Evolutionary conservation across 1,139 yeast genomes (phyloP), one percentile per base, ranked within the genome.

Genomic region (Pneumocystis wakefieldiae): DNA sequence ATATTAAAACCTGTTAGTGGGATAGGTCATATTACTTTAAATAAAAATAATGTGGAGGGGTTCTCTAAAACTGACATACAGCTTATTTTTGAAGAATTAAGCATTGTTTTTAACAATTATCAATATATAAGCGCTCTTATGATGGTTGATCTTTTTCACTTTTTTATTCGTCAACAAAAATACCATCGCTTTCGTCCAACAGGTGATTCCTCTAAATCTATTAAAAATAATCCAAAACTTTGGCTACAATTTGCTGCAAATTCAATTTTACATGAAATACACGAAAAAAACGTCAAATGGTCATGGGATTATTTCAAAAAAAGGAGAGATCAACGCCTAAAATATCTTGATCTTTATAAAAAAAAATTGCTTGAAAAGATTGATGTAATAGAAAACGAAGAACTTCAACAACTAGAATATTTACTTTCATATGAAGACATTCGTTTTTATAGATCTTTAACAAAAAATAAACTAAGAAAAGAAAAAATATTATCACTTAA

Each of bases 1-100:
- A 76, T 94, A 17, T 75, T 94, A 66, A 82, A 85, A 64, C 99
- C 99, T 0, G 96, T 94, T 0, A 83, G 90, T 6, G 98, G 98
- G 39, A 77, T 79, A 59, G 98, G 98, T 42, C 85, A 85, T 70
- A 75, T 94, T 58, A 85, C 92, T 0, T 76, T 92, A 39, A 87
- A 88, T 74, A 94, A 94, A 71, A 94, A 87, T 71, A 79, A 89
- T 24, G 32, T 48, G 24, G 55, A 24, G 6, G 55, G 55, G 4
- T 48, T 48, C 28, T 24, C 55, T 48, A 81, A 82, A 62, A 82
- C 92, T 0, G 87, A 88, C 66, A 42, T 59, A 28, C 53, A 57
- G 7, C 76, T 92, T 61, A 81, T 85, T 66, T 94, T 91, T 72
- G 91, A 91, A 65, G 96, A 92, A 71, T 85, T 94, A 69, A 89